Conservation (phyloP, 1,284 basidiomycete species). For the Rhodotorula sp. region DNA sequence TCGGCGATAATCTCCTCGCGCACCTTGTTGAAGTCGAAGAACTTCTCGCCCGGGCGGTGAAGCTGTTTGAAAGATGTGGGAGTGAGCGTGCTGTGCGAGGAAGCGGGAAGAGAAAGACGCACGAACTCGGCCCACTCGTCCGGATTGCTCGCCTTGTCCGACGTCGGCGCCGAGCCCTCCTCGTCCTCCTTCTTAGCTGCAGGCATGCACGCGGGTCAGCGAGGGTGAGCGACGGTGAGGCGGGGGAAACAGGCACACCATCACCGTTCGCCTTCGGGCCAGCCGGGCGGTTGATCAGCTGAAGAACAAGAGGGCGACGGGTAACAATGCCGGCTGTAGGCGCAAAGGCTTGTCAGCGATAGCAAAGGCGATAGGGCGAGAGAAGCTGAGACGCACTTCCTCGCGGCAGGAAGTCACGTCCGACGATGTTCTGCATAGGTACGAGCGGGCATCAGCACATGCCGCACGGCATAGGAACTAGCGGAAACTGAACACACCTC, state of each 20-base stretch:
- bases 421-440: constrained; percentile 78
- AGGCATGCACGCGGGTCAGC: not conserved
- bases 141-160: constrained; percentile 68
- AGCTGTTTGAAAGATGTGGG: constrained; percentile 29
- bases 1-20: constrained; percentile 93
- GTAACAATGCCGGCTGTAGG: constrained; percentile 80
- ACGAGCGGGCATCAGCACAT: not conserved
- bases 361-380: not conserved
- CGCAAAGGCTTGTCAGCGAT: not conserved
- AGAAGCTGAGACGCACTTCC: constrained; percentile 60
- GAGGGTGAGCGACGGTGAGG: not conserved
- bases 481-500: constrained; percentile 50
- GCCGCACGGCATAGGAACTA: too few species aligned
- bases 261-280: constrained; percentile 32
- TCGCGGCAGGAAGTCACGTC: constrained; percentile 93
- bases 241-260: not conserved
- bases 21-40: constrained; percentile 96
- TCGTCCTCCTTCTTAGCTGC: not conserved
- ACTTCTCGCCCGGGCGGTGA: constrained; percentile 86
- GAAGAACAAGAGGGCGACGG: constrained; percentile 74
- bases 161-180: constrained; percentile 35
- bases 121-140: constrained; percentile 99
- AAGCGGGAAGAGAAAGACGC: not conserved
- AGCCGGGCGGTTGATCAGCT: constrained; percentile 81
- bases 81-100: too few species aligned